Evolutionary conservation across 306 rosid genomes (phyloP).

Genomic region (Acacia acuminata): DNA sequence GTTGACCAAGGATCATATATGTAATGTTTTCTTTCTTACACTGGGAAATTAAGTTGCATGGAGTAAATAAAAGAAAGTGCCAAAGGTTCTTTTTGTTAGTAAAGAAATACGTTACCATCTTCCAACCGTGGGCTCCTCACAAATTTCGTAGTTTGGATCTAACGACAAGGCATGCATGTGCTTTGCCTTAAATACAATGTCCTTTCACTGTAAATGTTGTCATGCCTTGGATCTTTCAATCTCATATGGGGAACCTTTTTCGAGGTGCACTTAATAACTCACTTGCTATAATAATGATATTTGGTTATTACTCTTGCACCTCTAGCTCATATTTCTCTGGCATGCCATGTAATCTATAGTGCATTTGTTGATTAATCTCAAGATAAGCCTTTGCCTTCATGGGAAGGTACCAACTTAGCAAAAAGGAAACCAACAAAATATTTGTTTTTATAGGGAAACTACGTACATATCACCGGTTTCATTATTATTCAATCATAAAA

Average conservation of each 20-base stretch:
- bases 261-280: slow-evolving; percentile 3
- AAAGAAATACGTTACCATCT: slow-evolving; percentile 9
- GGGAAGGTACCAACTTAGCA: background rate
- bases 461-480: background rate
- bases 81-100: background rate
- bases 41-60: background rate
- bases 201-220: slow-evolving; percentile 1
- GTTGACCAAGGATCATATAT: slow-evolving; percentile 28
- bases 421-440: background rate
- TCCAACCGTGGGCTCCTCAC: slow-evolving; percentile 25
- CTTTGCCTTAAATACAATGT: slow-evolving; percentile 2
- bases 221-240: slow-evolving; percentile 13
- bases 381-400: slow-evolving; percentile 6
- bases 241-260: background rate
- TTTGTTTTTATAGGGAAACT: background rate
- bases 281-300: background rate
- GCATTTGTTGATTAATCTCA: background rate
- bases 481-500: background rate
- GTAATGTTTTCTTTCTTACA: background rate
- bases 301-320: background rate
- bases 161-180: slow-evolving; percentile 1
- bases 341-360: background rate
- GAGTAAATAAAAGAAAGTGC: slow-evolving; percentile 22
- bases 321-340: background rate
- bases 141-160: slow-evolving; percentile 22